Evolutionary conservation across 352 stramenopile genomes (phyloP), one percentile per base, ranked within the genome.

Genomic region (Globisporangium ultimum): DNA sequence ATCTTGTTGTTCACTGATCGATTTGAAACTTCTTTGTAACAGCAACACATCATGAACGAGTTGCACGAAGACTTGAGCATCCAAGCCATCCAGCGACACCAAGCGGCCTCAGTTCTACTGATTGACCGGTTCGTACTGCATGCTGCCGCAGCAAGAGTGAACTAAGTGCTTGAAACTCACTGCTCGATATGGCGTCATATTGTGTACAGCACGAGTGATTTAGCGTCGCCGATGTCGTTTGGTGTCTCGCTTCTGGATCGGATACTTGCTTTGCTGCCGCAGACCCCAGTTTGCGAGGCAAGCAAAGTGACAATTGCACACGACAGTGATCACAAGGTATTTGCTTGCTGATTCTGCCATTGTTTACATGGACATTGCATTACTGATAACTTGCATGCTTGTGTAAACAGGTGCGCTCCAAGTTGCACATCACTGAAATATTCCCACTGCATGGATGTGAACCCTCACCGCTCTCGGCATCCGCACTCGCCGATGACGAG

Each of bases 221-320:
- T 93, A 22, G 78, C 64, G 4, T 74, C 80, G 2, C 84, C 79
- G 17, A 87, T 70, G 49, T 82, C 80, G 2, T 90, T 90, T 55
- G 76, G 72, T 7, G 72, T 75, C 41, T 87, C 84, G 32, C 64
- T 93, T 38, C 70, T 93, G 21, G 84, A 93, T 64, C 71, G 78
- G 3, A 73, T 93, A 20, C 74, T 93, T 15, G 68, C 73, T 6
- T 55, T 88, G 21, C 58, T 93, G 10, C 84, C 84, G 2, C 80
- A 89, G 55, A 79, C 74, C 0, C 70, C 75, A 14, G 61, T 52
- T 2, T 17, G 32, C 22, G 45, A 43, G 8, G 21, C n/a, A 52
- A 22, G 49, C 2, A 52, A 41, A 14, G 50, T 28, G 42, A 49
- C 45, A 17, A 52, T 10, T 20, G 42, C 3, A 41, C 45, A 28